phyloP scores from a whole-genome alignment of 192 early-diverging fungal genomes.

The Entophlyctis helioformis region DNA sequence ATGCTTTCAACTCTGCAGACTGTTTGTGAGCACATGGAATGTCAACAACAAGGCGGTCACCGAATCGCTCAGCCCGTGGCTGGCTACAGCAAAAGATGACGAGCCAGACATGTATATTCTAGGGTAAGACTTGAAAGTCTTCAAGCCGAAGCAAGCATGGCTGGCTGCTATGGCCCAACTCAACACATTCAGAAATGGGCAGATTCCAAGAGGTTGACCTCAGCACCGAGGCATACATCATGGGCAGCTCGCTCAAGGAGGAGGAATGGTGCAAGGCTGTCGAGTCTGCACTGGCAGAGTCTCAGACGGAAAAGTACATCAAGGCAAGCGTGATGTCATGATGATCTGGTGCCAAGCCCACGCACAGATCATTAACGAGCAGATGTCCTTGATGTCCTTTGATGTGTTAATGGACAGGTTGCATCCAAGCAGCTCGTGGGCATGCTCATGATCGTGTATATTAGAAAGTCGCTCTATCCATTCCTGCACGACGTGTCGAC shows the following conservation, averaged over 20 bases:
- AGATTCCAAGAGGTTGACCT: conserved; percentile 91
- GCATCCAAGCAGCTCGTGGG: conserved; percentile 80
- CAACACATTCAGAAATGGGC: background rate
- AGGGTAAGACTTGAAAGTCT: conserved; percentile 31
- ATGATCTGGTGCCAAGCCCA: too few relatives aligned
- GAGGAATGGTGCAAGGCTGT: conserved; percentile 69
- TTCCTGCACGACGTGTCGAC: conserved; percentile 52
- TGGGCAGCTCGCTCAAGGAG: conserved; percentile 68
- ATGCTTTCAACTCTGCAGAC: too few relatives aligned
- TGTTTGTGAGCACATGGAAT: conserved; percentile 86
- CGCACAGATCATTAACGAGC: background rate
- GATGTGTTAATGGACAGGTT: conserved; percentile 18
- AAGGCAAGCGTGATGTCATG: conserved; percentile 47
- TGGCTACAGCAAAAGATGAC: conserved; percentile 27
- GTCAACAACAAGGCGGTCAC: conserved; percentile 64
- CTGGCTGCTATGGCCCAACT: background rate
- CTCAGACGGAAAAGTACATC: conserved; percentile 32
- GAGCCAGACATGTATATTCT: conserved; percentile 55
- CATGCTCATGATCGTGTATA: conserved; percentile 76
- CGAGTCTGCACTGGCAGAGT: conserved; percentile 48
- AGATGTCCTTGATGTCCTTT: too few relatives aligned
- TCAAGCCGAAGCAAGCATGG: too few relatives aligned
- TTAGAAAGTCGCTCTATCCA: conserved; percentile 29
- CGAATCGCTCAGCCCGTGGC: conserved; percentile 50
- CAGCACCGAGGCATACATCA: conserved; percentile 72